phyloP scores from a whole-genome alignment of 2,329 filamentous ascomycete species.

The Coleophoma crateriformis region DNA sequence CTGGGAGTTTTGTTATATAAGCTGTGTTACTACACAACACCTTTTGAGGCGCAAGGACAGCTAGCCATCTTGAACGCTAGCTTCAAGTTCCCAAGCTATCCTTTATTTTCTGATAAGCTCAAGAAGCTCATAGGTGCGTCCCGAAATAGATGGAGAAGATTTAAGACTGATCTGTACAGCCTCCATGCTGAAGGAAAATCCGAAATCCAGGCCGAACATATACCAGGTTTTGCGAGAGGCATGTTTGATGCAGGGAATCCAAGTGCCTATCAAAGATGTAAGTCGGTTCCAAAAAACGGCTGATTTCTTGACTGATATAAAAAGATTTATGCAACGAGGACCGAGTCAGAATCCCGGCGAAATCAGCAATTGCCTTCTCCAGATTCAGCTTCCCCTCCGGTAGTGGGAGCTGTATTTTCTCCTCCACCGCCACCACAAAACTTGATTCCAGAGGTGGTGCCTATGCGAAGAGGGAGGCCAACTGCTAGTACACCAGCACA shows the following conservation, averaged over 20 bases:
- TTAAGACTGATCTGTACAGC: slow-evolving; percentile 40
- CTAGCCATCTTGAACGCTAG: slow-evolving; percentile 95
- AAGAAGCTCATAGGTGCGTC: slow-evolving; percentile 82
- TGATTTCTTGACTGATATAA: slow-evolving; percentile 4
- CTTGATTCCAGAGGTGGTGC: slow-evolving; percentile 80
- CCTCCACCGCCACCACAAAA: slow-evolving; percentile 67
- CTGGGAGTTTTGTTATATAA: slow-evolving; percentile 94
- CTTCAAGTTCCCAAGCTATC: slow-evolving; percentile 86
- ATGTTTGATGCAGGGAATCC: slow-evolving; percentile 81
- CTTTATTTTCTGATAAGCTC: slow-evolving; percentile 80
- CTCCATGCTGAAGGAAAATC: slow-evolving; percentile 85
- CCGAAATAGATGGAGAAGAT: background rate
- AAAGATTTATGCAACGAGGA: slow-evolving; percentile 66
- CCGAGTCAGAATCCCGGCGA: slow-evolving; percentile 56
- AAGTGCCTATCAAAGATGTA: slow-evolving; percentile 86
- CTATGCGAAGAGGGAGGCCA: slow-evolving; percentile 86
- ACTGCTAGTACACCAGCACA: slow-evolving; percentile 42
- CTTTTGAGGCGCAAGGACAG: slow-evolving; percentile 96
- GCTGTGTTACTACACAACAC: slow-evolving; percentile 97
- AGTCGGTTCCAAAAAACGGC: slow-evolving; percentile 26
- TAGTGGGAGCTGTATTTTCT: slow-evolving; percentile 76
- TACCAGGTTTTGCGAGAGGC: slow-evolving; percentile 87
- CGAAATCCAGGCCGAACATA: slow-evolving; percentile 74
- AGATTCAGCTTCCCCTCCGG: slow-evolving; percentile 44
- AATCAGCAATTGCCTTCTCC: slow-evolving; percentile 54